Base-by-base conservation (phyloP, 2,329 filamentous ascomycete genomes). In the Furcasterigmium furcatum region DNA sequence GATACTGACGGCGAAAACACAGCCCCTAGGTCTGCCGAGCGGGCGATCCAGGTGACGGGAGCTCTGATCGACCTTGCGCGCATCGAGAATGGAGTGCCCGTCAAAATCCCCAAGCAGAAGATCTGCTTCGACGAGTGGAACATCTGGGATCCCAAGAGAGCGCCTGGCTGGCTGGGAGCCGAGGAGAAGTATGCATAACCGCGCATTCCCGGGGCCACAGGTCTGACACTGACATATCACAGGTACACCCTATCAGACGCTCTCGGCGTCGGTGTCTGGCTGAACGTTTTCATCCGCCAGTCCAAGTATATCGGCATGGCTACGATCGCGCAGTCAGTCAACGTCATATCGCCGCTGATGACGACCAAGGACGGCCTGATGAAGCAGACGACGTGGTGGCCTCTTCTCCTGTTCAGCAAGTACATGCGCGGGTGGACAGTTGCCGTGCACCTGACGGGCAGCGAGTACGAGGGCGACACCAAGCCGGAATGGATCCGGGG, bases 111-210 rank as follows among this genome's bases (percentile, higher is more conserved):
- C 4, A 70, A 77, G 4, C 84, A 81, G 39, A 85, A 76, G 43
- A 88, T 91, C 60, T 91, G 87, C 71, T 91, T 91, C 59, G 87
- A 91, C 60, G 87, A 91, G 64, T 91, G 87, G 87, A 91, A 91
- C 61, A 86, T 91, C 9, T 91, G 87, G 87, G 85, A 89, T 55
- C 84, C 85, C 1, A 71, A 75, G 44, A 79, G 86, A 9, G 86
- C 87, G 0, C 84, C 84, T 0, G 87, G 87, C 14, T 81, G 86
- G 55, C 63, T 77, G 49, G 87, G 87, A 14, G 87, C 84, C 6
- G 87, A 91, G 64, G 86, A 91, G 60, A 70, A 65, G 55, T 57
- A 43, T 14, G 45, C 21, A n/a, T n/a, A n/a, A n/a, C n/a, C n/a
- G n/a, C n/a, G n/a, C n/a, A 3, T 35, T 36, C 4, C 32, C 35